Evolutionary conservation across 441 rosid species (phyloP).

Genomic region (Pelargonium fulgidum): DNA sequence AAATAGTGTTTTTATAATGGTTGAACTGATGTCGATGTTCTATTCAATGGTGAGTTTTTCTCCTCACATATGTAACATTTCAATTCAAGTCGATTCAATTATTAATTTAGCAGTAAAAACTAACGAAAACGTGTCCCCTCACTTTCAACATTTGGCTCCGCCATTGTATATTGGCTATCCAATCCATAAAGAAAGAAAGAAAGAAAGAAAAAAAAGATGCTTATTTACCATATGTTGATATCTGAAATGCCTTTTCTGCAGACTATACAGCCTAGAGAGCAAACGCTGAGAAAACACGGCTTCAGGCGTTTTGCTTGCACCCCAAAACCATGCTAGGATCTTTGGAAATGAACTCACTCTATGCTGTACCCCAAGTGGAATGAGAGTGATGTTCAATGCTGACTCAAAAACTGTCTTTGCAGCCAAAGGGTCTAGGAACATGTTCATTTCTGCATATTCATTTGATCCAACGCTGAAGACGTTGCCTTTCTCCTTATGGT

Average conservation of each 20-base stretch:
- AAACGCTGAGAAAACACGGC: conserved; percentile 41
- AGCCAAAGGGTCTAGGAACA: conserved; percentile 78
- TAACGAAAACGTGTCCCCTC: no score
- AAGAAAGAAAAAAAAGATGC: neutral
- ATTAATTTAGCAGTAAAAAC: no score
- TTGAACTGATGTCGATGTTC: no score
- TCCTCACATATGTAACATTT: neutral
- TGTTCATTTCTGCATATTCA: conserved; percentile 59
- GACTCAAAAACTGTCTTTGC: conserved; percentile 67
- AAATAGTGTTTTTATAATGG: no score
- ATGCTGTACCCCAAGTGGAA: conserved; percentile 59
- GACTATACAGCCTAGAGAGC: conserved; percentile 40
- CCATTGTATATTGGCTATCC: no score
- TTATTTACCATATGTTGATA: conserved; percentile 55
- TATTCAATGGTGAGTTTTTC: no score
- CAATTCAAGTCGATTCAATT: no score
- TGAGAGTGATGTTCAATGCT: conserved; percentile 49
- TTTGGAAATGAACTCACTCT: conserved; percentile 36
- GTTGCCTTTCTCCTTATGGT: conserved; percentile 46
- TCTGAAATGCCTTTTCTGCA: conserved; percentile 43
- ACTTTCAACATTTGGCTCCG: no score
- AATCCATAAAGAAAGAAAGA: no score
- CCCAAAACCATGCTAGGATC: conserved; percentile 27
- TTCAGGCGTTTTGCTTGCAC: conserved; percentile 43
- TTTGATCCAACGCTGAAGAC: conserved; percentile 44